These are phyloP conservation scores for Heterobasidion annosum DNA, from an alignment of 1,284 basidiomycete species.

Conservation along the genomic window DNA sequence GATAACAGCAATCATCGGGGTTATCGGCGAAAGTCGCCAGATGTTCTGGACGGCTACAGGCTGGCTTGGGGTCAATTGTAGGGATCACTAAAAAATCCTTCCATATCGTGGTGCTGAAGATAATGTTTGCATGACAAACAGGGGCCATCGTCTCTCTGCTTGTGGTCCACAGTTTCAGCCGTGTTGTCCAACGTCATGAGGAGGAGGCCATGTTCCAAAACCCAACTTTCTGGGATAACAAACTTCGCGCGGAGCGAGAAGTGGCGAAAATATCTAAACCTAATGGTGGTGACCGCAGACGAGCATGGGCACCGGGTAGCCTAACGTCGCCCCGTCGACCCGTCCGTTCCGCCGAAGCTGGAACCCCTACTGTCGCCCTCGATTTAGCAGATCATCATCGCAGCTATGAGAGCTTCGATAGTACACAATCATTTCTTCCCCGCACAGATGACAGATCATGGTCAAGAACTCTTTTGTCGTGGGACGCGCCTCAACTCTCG, in stretches of 20 bases:
- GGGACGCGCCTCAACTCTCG: neutral
- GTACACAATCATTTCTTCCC: neutral
- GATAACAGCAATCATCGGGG: conserved; percentile 37
- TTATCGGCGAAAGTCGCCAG: conserved; percentile 40
- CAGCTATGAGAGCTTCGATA: neutral
- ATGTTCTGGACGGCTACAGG: conserved; percentile 33
- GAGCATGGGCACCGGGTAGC: neutral
- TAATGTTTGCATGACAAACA: conserved; percentile 14
- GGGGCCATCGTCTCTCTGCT: conserved; percentile 51
- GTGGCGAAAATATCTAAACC: neutral
- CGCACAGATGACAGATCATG: neutral
- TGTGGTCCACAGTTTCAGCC: conserved; percentile 51
- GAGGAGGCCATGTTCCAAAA: conserved; percentile 45
- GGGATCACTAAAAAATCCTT: conserved; percentile 15
- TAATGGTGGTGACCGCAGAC: neutral
- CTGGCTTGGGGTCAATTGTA: conserved; percentile 53
- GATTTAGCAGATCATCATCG: neutral
- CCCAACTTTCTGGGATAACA: conserved; percentile 32
- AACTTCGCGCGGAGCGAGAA: conserved; percentile 15
- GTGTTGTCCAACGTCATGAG: conserved; percentile 57
- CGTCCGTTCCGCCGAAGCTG: too few relatives aligned
- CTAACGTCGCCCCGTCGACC: too few relatives aligned
- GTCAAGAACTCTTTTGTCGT: neutral
- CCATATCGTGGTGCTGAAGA: neutral
- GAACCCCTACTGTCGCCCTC: too few relatives aligned